Conservation (phyloP, 192 early-diverging fungal species). For the Podila horticola region DNA sequence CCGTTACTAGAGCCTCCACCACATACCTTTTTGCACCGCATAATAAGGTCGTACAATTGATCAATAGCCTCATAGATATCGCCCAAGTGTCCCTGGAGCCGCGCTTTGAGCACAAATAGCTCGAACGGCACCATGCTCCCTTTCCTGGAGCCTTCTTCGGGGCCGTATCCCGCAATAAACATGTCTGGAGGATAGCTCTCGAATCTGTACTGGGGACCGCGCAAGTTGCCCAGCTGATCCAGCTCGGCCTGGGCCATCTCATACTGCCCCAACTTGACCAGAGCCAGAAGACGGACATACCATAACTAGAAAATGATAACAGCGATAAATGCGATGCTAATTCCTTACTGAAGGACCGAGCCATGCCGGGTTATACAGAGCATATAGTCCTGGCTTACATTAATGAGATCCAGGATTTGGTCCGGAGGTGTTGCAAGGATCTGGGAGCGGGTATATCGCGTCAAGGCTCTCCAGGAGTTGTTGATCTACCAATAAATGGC, state of each 20-base stretch:
- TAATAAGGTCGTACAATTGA: slow-evolving; percentile 51
- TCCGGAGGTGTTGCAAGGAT: slow-evolving; percentile 52
- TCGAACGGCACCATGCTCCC: slow-evolving; percentile 64
- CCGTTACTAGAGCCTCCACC: neutral
- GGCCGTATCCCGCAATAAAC: slow-evolving; percentile 2
- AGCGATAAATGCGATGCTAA: no score
- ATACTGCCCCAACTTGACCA: slow-evolving; percentile 56
- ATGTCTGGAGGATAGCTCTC: slow-evolving; percentile 52
- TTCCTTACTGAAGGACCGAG: no score
- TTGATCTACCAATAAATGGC: slow-evolving; percentile 36
- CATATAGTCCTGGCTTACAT: slow-evolving; percentile 40
- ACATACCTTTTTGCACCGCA: slow-evolving; percentile 56
- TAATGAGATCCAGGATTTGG: slow-evolving; percentile 50
- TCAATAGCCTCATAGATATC: slow-evolving; percentile 54
- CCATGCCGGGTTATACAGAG: neutral
- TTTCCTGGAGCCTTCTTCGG: slow-evolving; percentile 10
- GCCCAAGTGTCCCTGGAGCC: slow-evolving; percentile 53
- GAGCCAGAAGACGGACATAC: slow-evolving; percentile 59
- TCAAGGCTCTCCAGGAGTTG: slow-evolving; percentile 60
- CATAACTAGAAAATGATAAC: slow-evolving; percentile 51
- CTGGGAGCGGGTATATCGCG: slow-evolving; percentile 56
- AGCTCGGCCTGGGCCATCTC: slow-evolving; percentile 64
- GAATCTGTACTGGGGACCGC: slow-evolving; percentile 53
- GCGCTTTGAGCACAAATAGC: slow-evolving; percentile 54
- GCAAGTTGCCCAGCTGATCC: slow-evolving; percentile 59